Percentiles rank a stretch among this genome's conserved stretches.
phyloP scores from a whole-genome alignment of 83 land plant species.

The Picea mariana region DNA sequence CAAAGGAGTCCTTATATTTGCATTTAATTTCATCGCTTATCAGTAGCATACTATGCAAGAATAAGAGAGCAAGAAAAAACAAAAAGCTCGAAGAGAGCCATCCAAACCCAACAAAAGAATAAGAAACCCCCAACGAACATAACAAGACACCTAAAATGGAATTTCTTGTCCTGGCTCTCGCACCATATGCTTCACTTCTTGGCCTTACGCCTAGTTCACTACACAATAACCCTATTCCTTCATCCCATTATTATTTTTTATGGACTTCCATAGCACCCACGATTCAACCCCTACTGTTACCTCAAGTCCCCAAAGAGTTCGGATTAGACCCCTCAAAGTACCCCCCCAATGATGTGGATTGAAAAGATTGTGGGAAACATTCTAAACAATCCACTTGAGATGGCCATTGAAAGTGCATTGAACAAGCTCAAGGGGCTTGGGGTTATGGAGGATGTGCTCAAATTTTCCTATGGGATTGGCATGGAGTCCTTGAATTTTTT shows the following conservation, averaged over 20 bases:
- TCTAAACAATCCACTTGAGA: slow-evolving; percentile 11
- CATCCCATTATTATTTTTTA: no score
- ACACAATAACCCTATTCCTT: no score
- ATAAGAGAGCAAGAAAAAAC: no score
- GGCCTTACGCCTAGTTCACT: no score
- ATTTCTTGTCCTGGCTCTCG: no score
- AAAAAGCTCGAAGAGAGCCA: background rate
- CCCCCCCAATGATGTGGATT: background rate
- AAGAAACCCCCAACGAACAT: no score
- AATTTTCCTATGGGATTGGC: no score
- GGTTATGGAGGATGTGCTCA: slow-evolving; percentile 21
- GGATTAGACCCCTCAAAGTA: slow-evolving; percentile 2
- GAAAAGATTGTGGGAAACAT: slow-evolving; percentile 1
- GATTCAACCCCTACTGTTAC: background rate
- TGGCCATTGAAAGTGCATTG: slow-evolving; percentile 8
- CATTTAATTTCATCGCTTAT: background rate
- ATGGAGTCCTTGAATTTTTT: slow-evolving; percentile 21
- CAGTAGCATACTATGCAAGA: background rate
- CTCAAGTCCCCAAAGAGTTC: background rate
- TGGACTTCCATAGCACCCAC: no score
- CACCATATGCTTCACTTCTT: no score
- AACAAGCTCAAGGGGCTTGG: background rate
- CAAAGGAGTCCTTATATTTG: background rate
- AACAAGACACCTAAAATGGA: no score
- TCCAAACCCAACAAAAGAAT: background rate